Evolutionary conservation across 2,329 filamentous ascomycete genomes (phyloP).

Genomic region (Biscogniauxia marginata): DNA sequence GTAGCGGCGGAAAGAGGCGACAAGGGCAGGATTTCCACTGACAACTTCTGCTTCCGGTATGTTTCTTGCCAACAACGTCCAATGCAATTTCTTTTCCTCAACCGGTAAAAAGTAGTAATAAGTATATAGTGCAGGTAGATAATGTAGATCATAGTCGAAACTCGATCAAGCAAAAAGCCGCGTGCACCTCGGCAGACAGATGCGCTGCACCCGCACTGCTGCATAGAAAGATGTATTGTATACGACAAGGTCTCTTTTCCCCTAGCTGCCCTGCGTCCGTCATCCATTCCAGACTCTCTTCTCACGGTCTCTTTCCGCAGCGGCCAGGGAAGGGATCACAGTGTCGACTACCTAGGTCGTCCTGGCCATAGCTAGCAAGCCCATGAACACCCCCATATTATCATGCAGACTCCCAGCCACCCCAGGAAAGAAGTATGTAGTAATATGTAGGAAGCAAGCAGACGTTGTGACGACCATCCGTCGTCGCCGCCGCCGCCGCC

Average conservation of each 20-base stretch:
- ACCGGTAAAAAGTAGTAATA: slow-evolving; percentile 10
- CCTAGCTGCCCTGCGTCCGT: slow-evolving; percentile 15
- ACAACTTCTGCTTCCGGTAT: slow-evolving; percentile 6
- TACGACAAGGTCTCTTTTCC: slow-evolving; percentile 7
- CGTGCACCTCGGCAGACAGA: slow-evolving; percentile 17
- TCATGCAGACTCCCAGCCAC: slow-evolving; percentile 23
- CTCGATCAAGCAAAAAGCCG: slow-evolving; percentile 31
- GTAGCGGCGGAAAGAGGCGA: slow-evolving; percentile 28
- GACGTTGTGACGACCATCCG: slow-evolving; percentile 16
- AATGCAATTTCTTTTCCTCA: slow-evolving; percentile 7
- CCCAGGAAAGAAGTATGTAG: slow-evolving; percentile 16
- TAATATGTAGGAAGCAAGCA: slow-evolving; percentile 19
- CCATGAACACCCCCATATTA: slow-evolving; percentile 17
- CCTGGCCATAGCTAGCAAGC: slow-evolving; percentile 8
- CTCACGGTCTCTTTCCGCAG: slow-evolving; percentile 9
- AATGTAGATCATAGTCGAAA: slow-evolving; percentile 24
- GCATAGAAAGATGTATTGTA: slow-evolving; percentile 13
- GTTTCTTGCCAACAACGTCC: slow-evolving; percentile 10
- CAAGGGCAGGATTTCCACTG: slow-evolving; percentile 14
- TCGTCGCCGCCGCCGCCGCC: slow-evolving; percentile 22
- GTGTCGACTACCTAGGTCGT: not conserved
- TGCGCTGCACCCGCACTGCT: slow-evolving; percentile 11
- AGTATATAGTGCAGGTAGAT: slow-evolving; percentile 13
- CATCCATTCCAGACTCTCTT: slow-evolving; percentile 12
- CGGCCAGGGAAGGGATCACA: slow-evolving; percentile 5